A percentile compares a stretch with the other conserved stretches of the same genome.
Conservation (phyloP, 2,329 filamentous ascomycete species). For the Byssothecium circinans region DNA sequence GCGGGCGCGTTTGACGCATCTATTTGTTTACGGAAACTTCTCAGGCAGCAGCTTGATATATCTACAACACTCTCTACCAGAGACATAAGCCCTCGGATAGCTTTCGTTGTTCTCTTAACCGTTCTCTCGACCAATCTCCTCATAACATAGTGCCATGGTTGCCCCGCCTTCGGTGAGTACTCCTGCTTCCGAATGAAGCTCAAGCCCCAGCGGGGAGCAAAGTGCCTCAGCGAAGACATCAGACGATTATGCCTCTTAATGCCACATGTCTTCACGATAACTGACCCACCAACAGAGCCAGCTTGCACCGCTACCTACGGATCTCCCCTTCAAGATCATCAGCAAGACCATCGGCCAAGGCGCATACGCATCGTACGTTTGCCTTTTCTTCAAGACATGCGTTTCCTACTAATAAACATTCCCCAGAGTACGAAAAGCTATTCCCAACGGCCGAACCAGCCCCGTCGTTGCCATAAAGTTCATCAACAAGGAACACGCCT, state of each 20-base stretch:
- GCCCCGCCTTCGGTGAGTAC: constrained; percentile 32
- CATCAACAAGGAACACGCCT: constrained; percentile 95
- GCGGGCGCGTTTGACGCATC: constrained; percentile 10
- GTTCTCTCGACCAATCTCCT: neutral
- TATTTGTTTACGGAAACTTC: constrained; percentile 3
- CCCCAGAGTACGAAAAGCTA: constrained; percentile 81
- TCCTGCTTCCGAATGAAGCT: neutral
- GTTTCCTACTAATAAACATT: constrained; percentile 5
- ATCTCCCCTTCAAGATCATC: constrained; percentile 90
- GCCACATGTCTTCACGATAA: neutral
- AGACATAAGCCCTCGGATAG: neutral
- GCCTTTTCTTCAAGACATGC: neutral
- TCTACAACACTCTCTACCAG: neutral
- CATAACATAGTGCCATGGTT: constrained; percentile 14
- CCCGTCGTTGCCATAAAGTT: constrained; percentile 97
- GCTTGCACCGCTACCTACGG: constrained; percentile 77
- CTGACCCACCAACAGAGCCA: constrained; percentile 67
- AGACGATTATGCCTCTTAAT: neutral
- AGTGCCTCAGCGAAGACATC: too few species aligned
- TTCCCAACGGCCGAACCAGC: constrained; percentile 66
- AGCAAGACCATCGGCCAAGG: constrained; percentile 96
- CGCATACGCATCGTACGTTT: constrained; percentile 87
- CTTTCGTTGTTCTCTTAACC: neutral
- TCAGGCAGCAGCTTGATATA: constrained; percentile 18
- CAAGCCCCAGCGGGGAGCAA: neutral